A percentile compares a stretch with the other conserved stretches of the same genome.
Evolutionary conservation across 2,329 filamentous ascomycete genomes (phyloP).

Genomic region (Talaromyces sp.): DNA sequence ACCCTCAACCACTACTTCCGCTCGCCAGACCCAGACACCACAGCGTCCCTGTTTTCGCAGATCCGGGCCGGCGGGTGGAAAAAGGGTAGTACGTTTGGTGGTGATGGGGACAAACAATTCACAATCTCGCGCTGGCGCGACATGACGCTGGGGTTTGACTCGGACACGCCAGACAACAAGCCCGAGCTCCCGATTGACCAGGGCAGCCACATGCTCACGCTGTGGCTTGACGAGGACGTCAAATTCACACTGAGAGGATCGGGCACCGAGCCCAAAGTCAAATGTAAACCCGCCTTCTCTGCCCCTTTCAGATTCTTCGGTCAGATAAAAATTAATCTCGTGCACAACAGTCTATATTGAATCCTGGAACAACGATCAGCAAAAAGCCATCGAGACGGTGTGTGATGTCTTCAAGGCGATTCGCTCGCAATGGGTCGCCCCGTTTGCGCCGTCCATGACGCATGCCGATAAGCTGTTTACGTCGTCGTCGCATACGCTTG

Average conservation of each 20-base stretch:
- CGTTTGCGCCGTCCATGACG: constrained; percentile 34
- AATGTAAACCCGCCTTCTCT: constrained; percentile 34
- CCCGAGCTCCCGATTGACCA: constrained; percentile 53
- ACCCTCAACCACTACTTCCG: constrained; percentile 61
- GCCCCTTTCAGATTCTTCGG: neutral
- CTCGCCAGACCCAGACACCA: constrained; percentile 50
- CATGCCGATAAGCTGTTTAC: constrained; percentile 29
- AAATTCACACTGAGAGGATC: constrained; percentile 57
- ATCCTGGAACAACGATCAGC: constrained; percentile 30
- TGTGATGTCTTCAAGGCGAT: constrained; percentile 33
- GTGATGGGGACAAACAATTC: constrained; percentile 22
- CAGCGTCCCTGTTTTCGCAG: constrained; percentile 49
- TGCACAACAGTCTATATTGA: constrained; percentile 38
- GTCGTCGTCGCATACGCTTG: constrained; percentile 31
- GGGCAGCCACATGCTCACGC: constrained; percentile 59
- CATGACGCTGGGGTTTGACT: constrained; percentile 57
- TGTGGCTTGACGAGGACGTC: constrained; percentile 50
- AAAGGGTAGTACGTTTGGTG: constrained; percentile 44
- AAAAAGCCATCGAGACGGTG: constrained; percentile 30
- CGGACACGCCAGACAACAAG: constrained; percentile 45
- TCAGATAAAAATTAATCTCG: neutral
- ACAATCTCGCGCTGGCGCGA: constrained; percentile 57
- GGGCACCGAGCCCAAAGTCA: constrained; percentile 64
- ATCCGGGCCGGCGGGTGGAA: constrained; percentile 45
- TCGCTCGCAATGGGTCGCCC: constrained; percentile 32